Base-by-base conservation (phyloP, 1,284 basidiomycete genomes). In the Leccinum griseonigrum region DNA sequence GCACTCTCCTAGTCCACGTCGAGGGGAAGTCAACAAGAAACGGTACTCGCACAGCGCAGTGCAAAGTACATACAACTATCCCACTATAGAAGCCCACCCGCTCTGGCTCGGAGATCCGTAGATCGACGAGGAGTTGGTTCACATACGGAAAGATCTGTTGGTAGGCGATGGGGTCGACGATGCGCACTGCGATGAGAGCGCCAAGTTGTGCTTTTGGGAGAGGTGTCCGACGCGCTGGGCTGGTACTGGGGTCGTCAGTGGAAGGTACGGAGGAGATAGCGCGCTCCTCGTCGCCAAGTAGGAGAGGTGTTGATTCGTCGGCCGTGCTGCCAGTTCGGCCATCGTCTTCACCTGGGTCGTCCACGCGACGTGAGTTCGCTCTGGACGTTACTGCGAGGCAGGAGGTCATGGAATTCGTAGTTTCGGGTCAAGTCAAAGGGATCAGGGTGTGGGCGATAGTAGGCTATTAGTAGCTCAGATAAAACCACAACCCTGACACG, bases 31-130 rank as follows among this genome's bases (percentile, higher is more conserved):
- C 22, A 46, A 6, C 10, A 18, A 54, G 13, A 46, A 28, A 48
- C 22, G 7, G 9, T 2, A 10, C n/a, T 28, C 6, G 13, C 16
- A 46, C 18, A 46, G 26, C 18, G 1, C 2, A 43, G 0, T 32
- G 28, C 16, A 0, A 16, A 10, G 29, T 40, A 68, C 59, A 58
- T 69, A 85, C 84, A 66, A 86, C 82, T 51, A 87, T 60, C 16
- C 85, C 84, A 64, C 83, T 85, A 69, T 88, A 88, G 63, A 86
- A 85, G 6, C 85, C 87, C 51, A 88, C 82, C 64, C 79, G 78
- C 29, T 83, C 83, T 14, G 79, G 80, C 67, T 85, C 79, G 18
- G 84, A 83, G 31, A 88, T 69, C 58, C 80, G 76, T 13, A 88
- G 77, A 60, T 77, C 77, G 29, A 77, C 76, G 66, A 88, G 81